phyloP scores from a whole-genome alignment of 345 rosid species.

The Aquilaria yunnanensis region DNA sequence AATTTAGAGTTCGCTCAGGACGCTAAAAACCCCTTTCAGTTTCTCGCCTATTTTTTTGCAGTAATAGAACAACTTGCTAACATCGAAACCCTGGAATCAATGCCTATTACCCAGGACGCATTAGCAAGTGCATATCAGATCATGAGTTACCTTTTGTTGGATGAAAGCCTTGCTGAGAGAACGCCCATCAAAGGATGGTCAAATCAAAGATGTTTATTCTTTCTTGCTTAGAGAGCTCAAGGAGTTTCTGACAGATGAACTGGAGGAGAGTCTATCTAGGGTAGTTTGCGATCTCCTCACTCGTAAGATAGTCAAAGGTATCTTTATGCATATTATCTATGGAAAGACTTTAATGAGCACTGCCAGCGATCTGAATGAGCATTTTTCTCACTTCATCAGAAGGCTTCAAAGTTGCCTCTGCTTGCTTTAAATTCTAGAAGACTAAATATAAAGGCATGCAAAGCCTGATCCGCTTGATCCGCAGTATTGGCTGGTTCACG shows the following conservation, averaged over 20 bases:
- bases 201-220: neutral
- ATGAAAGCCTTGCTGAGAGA: neutral
- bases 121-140: constrained; percentile 3
- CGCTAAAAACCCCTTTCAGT: neutral
- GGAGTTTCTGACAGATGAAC: neutral
- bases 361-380: neutral
- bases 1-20: neutral
- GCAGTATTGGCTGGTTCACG: neutral
- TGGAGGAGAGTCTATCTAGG: neutral
- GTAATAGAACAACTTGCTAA: neutral
- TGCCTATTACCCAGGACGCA: neutral
- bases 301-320: neutral
- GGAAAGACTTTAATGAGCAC: neutral
- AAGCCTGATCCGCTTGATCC: neutral
- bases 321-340: neutral
- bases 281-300: neutral
- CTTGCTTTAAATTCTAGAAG: neutral
- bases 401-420: no score
- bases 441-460: no score
- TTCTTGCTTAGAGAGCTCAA: neutral
- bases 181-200: no score
- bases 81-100: no score
- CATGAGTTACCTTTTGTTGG: neutral
- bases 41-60: neutral
- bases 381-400: neutral